Evolutionary conservation across 495 filamentous ascomycete species (phyloP).

Genomic region (Chaetomidium leptoderma): DNA sequence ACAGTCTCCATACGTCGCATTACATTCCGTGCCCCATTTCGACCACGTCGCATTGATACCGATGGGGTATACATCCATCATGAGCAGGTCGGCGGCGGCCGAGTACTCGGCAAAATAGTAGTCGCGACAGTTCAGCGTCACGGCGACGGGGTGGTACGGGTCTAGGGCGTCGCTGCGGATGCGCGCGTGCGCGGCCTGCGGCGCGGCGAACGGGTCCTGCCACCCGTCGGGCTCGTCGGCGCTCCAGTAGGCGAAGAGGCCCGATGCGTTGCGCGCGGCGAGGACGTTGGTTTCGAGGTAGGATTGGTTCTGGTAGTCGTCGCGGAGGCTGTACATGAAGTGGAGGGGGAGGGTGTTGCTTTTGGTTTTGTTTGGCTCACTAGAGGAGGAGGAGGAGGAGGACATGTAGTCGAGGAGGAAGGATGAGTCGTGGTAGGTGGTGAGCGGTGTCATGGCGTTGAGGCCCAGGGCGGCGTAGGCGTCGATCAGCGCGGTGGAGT

Average conservation of each 20-base stretch:
- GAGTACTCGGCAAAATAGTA: slow-evolving; percentile 63
- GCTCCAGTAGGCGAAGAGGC: slow-evolving; percentile 62
- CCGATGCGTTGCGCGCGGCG: slow-evolving; percentile 47
- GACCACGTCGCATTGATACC: slow-evolving; percentile 52
- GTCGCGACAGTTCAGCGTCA: slow-evolving; percentile 66
- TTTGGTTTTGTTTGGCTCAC: slow-evolving; percentile 45
- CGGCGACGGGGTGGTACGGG: slow-evolving; percentile 64
- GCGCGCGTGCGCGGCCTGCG: slow-evolving; percentile 34
- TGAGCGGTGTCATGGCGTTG: slow-evolving; percentile 41
- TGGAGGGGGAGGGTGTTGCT: slow-evolving; percentile 44
- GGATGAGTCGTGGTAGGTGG: slow-evolving; percentile 38
- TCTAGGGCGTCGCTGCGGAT: slow-evolving; percentile 57
- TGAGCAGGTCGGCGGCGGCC: slow-evolving; percentile 59
- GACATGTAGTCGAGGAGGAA: slow-evolving; percentile 54
- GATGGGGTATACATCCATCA: slow-evolving; percentile 64
- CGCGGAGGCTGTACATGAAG: slow-evolving; percentile 63
- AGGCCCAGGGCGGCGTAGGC: slow-evolving; percentile 48
- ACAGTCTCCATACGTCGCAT: slow-evolving; percentile 64
- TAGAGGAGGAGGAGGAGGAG: slow-evolving; percentile 44
- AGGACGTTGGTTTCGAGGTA: slow-evolving; percentile 51
- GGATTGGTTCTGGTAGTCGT: slow-evolving; percentile 55
- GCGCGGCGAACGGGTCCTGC: slow-evolving; percentile 52
- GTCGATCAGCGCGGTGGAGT: slow-evolving; percentile 41
- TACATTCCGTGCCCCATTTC: slow-evolving; percentile 55
- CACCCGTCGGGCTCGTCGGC: slow-evolving; percentile 69